These are phyloP conservation scores for Exophiala xenobiotica DNA, from an alignment of 2,329 filamentous ascomycete genomes.

Conservation along the genomic window DNA sequence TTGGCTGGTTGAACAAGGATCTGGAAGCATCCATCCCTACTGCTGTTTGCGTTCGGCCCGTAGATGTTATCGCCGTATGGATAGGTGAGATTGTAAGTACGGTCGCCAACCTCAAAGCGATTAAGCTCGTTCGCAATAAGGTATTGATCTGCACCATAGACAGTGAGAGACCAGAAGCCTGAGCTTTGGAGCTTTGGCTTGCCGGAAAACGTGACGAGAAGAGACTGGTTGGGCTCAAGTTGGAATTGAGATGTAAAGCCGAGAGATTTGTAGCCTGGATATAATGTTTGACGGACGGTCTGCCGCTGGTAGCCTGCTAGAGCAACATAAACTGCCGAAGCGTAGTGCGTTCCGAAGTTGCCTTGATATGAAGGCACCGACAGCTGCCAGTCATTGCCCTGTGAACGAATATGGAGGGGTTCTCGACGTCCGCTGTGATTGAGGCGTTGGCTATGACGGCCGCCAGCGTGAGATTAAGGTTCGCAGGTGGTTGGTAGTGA, in stretches of 20 bases:
- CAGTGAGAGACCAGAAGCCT: constrained; percentile 35
- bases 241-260: background rate
- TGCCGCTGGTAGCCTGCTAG: too few relatives aligned
- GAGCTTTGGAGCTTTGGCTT: constrained; percentile 25
- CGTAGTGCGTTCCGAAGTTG: too few relatives aligned
- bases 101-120: background rate
- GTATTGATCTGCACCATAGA: constrained; percentile 29
- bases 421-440: too few relatives aligned
- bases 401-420: too few relatives aligned
- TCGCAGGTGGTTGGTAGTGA: too few relatives aligned
- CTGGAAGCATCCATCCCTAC: constrained; percentile 26
- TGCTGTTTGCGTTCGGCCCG: background rate
- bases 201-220: constrained; percentile 29
- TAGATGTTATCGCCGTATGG: background rate
- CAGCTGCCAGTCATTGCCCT: too few relatives aligned
- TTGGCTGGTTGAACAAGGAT: too few relatives aligned
- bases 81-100: background rate
- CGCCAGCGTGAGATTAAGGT: too few relatives aligned
- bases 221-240: constrained; percentile 4
- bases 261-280: background rate
- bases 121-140: constrained; percentile 29
- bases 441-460: too few relatives aligned
- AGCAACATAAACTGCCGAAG: too few relatives aligned
- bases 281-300: background rate
- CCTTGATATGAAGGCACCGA: too few relatives aligned